Conservation (phyloP, 805 yeast species). For the Komagataella pseudopastoris region DNA sequence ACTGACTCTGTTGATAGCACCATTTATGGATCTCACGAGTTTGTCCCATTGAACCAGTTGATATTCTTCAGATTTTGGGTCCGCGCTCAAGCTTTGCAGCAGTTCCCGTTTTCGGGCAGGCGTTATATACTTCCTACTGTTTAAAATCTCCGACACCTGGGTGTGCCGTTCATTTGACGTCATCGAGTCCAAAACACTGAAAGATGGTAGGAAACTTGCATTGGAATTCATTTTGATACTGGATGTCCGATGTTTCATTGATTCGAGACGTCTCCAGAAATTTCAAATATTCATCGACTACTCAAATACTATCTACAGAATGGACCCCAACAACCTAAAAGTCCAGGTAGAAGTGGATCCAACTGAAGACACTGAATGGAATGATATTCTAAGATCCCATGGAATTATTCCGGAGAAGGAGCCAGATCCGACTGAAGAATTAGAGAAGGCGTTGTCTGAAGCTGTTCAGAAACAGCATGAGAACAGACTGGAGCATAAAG, state of each 20-base stretch:
- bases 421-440: conserved; percentile 73
- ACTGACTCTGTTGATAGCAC: conserved; percentile 31
- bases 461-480: conserved; percentile 72
- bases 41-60: conserved; percentile 49
- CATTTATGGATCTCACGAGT: conserved; percentile 31
- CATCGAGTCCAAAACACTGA: not conserved
- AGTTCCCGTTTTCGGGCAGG: conserved; percentile 28
- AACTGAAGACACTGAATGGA: conserved; percentile 97
- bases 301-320: not conserved
- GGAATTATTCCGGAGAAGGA: conserved; percentile 91
- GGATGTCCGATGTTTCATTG: not conserved
- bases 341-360: conserved; percentile 86
- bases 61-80: conserved; percentile 17
- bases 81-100: conserved; percentile 8
- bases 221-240: not conserved
- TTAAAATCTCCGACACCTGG: not conserved
- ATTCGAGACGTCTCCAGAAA: not conserved
- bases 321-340: conserved; percentile 28
- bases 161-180: not conserved
- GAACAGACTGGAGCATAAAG: conserved; percentile 65
- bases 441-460: conserved; percentile 80
- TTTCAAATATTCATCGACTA: not conserved
- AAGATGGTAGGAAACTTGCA: not conserved
- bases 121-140: conserved; percentile 28
- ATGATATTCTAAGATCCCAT: conserved; percentile 79